Base-by-base conservation (phyloP, 345 rosid genomes). In the Erysimum cheiranthoides region DNA sequence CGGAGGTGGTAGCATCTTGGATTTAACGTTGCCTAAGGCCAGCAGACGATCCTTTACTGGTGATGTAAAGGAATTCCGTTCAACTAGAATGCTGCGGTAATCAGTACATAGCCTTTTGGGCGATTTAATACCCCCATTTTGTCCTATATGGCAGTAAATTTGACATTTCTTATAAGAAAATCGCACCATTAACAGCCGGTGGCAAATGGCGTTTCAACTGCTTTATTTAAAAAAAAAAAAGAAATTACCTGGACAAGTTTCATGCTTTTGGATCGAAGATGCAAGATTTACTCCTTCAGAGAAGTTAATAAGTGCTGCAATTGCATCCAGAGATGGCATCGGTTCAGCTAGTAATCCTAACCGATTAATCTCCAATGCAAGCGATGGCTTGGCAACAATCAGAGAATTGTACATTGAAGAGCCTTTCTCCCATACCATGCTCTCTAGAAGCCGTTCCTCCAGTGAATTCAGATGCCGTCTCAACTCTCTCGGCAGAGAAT, bases 341-440 rank as follows among this genome's bases (percentile, higher is more conserved):
- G 96, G 96, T 73, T 88, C 96, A 27, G 93, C 92, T 73, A 92
- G 78, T 45, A 92, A 79, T 68, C 88, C 88, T 8, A 87, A 86
- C 61, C 81, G 86, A 77, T 78, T 86, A 68, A 95, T 92, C 60
- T 92, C 98, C 17, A 78, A 65, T 12, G 90, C 82, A 42, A 87
- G 87, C 13, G 83, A 46, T 32, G 98, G 89, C 74, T 87, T 88
- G 61, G 99, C 99, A 77, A 92, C 93, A 31, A 85, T 81, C 86
- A 95, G 82, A 45, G 98, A 95, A 75, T 95, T 95, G 86, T 89
- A 95, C 97, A 92, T 86, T 43, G 99, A 92, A 39, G 97, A 95
- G 61, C 97, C 97, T 78, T 87, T 95, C 77, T 90, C 97, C 99
- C 98, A 95, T 17, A 92, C 99, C 99, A 95, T 89, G 81, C 95